Evolutionary conservation across 2,329 filamentous ascomycete species (phyloP).

Genomic region (Curvularia sp.): DNA sequence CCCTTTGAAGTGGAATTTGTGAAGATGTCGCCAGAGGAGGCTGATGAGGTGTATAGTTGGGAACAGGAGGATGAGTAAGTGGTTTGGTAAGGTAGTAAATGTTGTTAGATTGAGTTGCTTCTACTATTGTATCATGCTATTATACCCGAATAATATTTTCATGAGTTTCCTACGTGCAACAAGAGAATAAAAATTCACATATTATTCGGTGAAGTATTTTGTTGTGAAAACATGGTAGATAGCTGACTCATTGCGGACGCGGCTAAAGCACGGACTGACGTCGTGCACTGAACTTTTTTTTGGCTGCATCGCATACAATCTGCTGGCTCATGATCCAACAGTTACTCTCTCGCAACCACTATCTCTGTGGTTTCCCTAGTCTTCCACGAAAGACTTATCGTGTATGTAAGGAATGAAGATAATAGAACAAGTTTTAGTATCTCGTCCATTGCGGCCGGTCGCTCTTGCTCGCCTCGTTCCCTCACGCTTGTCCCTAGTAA

Average conservation of each 20-base stretch:
- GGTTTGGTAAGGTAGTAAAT: no score
- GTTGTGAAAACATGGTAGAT: not conserved
- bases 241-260: slow-evolving; percentile 10
- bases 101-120: not conserved
- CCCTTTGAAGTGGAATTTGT: no score
- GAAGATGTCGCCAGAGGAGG: no score
- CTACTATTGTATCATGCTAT: not conserved
- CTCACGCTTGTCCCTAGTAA: slow-evolving; percentile 27
- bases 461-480: slow-evolving; percentile 25
- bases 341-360: slow-evolving; percentile 7
- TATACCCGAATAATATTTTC: no score
- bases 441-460: slow-evolving; percentile 29
- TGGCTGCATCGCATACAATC: slow-evolving; percentile 8
- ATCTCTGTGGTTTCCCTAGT: slow-evolving; percentile 13
- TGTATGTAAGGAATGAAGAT: slow-evolving; percentile 36
- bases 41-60: no score
- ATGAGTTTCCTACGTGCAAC: not conserved
- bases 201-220: not conserved
- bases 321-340: not conserved
- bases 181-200: not conserved
- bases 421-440: slow-evolving; percentile 36
- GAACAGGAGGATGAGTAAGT: no score
- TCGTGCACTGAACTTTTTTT: slow-evolving; percentile 16
- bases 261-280: slow-evolving; percentile 16
- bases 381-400: slow-evolving; percentile 16